A percentile compares a stretch with the other conserved stretches of the same genome.
Conservation (phyloP, 129 eudicot genomes). For the Saussurea involucrata region DNA sequence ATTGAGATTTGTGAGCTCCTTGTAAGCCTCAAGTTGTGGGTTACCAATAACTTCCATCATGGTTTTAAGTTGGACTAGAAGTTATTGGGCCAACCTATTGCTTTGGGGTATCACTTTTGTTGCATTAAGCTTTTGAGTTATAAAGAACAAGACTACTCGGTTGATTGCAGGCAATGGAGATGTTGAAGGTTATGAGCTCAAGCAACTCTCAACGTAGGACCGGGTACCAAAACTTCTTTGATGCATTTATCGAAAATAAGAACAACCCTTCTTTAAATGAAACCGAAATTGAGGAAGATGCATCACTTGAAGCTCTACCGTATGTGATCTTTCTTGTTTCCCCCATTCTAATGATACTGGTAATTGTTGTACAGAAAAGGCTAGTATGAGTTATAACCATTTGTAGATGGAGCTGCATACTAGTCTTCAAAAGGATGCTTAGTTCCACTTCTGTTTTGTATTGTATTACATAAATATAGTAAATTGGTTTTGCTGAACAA, state of each 20-base stretch:
- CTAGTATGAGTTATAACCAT: constrained; percentile 18
- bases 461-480: constrained; percentile 2
- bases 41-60: no score
- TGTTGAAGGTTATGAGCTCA: constrained; percentile 62
- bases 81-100: no score
- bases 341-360: constrained; percentile 58
- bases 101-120: background rate
- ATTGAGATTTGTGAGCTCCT: no score
- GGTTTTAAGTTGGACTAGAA: no score
- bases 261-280: constrained; percentile 30
- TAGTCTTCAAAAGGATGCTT: background rate
- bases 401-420: constrained; percentile 9
- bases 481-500: background rate
- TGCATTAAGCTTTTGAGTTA: background rate
- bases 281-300: constrained; percentile 47
- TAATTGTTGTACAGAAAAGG: constrained; percentile 58
- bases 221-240: constrained; percentile 71
- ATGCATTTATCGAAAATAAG: constrained; percentile 71
- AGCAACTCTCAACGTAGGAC: constrained; percentile 33
- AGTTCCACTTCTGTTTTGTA: background rate
- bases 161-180: constrained; percentile 85
- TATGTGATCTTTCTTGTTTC: constrained; percentile 64
- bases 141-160: background rate
- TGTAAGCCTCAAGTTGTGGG: no score
- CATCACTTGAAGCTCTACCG: constrained; percentile 47